These are phyloP conservation scores for Sporothrix dimorphospora DNA, from an alignment of 2,329 filamentous ascomycete species.

Conservation along the genomic window DNA sequence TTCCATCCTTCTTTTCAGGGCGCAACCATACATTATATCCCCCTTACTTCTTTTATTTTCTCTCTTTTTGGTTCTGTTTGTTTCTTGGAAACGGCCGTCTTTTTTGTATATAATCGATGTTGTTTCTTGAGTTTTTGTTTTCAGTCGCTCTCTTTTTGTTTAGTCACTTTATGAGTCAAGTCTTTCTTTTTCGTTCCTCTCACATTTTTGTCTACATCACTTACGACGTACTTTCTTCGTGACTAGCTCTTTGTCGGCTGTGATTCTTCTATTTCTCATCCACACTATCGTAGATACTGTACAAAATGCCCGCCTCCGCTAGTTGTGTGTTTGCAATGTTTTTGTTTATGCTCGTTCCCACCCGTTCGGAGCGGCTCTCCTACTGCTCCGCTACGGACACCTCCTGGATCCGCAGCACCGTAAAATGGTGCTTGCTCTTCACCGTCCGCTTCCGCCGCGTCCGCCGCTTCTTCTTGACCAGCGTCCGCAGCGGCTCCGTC, in stretches of 20 bases:
- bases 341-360: constrained; percentile 42
- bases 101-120: constrained; percentile 35
- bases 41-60: constrained; percentile 35
- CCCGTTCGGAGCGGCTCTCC: too few species aligned
- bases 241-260: neutral
- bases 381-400: constrained; percentile 25
- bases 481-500: constrained; percentile 73
- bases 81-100: neutral
- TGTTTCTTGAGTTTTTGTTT: neutral
- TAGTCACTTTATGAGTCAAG: constrained; percentile 7
- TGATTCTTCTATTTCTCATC: constrained; percentile 19
- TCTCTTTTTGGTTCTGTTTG: constrained; percentile 31
- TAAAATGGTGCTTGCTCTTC: constrained; percentile 89
- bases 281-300: constrained; percentile 10
- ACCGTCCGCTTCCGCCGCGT: constrained; percentile 74
- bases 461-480: constrained; percentile 80
- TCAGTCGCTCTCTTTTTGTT: neutral
- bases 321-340: constrained; percentile 34
- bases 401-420: constrained; percentile 81
- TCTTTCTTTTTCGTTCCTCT: neutral
- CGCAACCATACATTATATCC: constrained; percentile 25
- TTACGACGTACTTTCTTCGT: neutral
- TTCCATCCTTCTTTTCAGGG: constrained; percentile 1
- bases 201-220: constrained; percentile 19
- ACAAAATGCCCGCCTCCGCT: neutral